Conservation (phyloP, 2,329 filamentous ascomycete species). For the Talaromyces pinophilus region DNA sequence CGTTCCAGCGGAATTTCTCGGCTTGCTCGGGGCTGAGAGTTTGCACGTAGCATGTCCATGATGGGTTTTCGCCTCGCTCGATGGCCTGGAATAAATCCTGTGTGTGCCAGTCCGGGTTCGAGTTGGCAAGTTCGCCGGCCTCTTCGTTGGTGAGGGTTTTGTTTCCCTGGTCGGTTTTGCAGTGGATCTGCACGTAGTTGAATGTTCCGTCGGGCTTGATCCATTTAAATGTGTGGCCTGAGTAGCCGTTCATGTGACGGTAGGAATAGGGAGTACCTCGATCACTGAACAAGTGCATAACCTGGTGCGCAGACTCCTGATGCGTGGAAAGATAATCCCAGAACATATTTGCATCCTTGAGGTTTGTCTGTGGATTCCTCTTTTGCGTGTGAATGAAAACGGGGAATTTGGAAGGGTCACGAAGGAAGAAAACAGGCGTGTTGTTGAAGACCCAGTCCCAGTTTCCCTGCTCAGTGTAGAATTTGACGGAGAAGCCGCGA, state of each 20-base stretch:
- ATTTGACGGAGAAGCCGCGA: slow-evolving; percentile 71
- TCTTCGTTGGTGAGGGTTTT: slow-evolving; percentile 62
- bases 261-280: slow-evolving; percentile 66
- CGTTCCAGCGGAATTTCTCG: slow-evolving; percentile 61
- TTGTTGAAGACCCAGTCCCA: slow-evolving; percentile 74
- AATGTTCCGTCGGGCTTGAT: slow-evolving; percentile 66
- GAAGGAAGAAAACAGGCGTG: slow-evolving; percentile 73
- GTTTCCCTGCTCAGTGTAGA: slow-evolving; percentile 72
- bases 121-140: slow-evolving; percentile 54
- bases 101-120: slow-evolving; percentile 64
- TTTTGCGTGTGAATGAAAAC: slow-evolving; percentile 75
- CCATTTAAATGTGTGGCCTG: slow-evolving; percentile 67
- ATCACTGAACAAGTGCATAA: slow-evolving; percentile 68
- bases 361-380: slow-evolving; percentile 68
- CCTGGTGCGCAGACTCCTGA: slow-evolving; percentile 63
- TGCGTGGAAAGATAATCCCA: slow-evolving; percentile 66
- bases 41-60: slow-evolving; percentile 67
- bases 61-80: slow-evolving; percentile 60
- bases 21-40: slow-evolving; percentile 63
- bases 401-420: slow-evolving; percentile 72
- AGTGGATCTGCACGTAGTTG: slow-evolving; percentile 66
- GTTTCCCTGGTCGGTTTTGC: slow-evolving; percentile 64
- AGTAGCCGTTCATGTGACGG: slow-evolving; percentile 68
- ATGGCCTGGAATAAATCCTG: slow-evolving; percentile 67
- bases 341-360: slow-evolving; percentile 69